Evolutionary conservation across 1,139 yeast genomes (phyloP), one percentile per base, ranked within the genome.

Genomic region (Kurtzmaniella quercitrusa): DNA sequence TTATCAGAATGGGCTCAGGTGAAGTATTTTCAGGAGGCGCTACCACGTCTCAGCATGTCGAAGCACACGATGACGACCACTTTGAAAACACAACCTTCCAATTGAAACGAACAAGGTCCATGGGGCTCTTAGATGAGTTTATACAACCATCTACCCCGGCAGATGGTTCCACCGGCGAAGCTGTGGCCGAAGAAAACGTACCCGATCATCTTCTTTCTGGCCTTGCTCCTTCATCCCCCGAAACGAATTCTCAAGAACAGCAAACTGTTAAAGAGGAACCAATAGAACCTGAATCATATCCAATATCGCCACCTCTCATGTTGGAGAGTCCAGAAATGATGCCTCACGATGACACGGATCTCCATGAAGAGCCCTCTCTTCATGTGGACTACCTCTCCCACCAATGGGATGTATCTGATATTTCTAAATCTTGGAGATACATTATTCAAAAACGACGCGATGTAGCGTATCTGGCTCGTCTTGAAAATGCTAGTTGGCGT

Each of bases 301-400:
- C 8, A 47, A 50, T 33, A 14, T 51, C 46, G 42, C 50, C 19
- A 47, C 57, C 9, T 56, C 58, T 3, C 43, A 45, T 18, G 33
- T 44, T 44, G 15, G 47, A 50, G 38, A 61, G 66, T 40, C 75
- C 73, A 0, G 78, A 73, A 39, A 54, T 72, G 47, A 57, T 65
- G 30, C 87, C 88, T 14, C 89, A 86, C 55, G 98, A 93, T 63
- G 98, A 93, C 63, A 79, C 82, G 22, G 95, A 86, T 54, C 74
- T 91, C 33, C 78, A 78, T 42, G 78, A 79, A 50, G 95, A 87
- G 55, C 97, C 98, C 5, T 78, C 85, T 39, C 77, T 84, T 42
- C 97, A 91, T 57, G 98, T 93, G 14, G 98, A 93, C 66, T 93
- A 93, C 61, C 73, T 93, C 38, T 87, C 96, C 4, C 96, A 93